These are phyloP conservation scores for Bryum argenteum DNA, from an alignment of 225 moss, liverwort and hornwort genomes.

Conservation along the genomic window DNA sequence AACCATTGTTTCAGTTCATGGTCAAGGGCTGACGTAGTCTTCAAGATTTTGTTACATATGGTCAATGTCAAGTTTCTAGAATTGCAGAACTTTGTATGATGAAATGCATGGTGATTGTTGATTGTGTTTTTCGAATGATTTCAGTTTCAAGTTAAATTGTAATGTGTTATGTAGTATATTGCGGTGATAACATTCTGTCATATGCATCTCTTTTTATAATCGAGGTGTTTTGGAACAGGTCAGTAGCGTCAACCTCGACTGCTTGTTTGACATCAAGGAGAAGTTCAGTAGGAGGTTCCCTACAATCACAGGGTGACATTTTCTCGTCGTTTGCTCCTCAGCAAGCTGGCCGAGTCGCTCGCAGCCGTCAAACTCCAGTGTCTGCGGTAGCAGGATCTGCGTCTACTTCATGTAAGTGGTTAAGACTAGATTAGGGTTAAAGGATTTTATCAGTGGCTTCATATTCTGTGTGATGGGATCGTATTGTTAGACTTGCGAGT, in stretches of 20 bases:
- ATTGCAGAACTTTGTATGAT: neutral
- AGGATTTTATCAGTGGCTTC: neutral
- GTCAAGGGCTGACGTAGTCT: neutral
- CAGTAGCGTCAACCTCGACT: conserved; percentile 24
- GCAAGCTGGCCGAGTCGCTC: conserved; percentile 33
- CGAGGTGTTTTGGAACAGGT: conserved; percentile 24
- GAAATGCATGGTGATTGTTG: conserved; percentile 2
- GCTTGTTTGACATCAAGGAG: conserved; percentile 35
- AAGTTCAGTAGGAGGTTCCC: conserved; percentile 28
- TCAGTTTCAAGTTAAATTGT: neutral
- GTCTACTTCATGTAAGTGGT: conserved; percentile 36
- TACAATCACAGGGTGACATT: conserved; percentile 29
- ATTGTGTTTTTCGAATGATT: conserved; percentile 5
- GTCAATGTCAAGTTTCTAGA: neutral
- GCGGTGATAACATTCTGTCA: neutral
- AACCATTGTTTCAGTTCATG: neutral
- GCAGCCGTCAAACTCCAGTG: conserved; percentile 30
- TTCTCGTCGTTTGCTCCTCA: conserved; percentile 36
- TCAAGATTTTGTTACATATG: neutral
- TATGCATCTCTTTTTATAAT: neutral
- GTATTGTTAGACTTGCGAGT: neutral
- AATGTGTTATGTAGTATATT: neutral
- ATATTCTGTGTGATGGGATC: too few relatives aligned
- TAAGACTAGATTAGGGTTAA: neutral
- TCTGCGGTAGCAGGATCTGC: conserved; percentile 30